Evolutionary conservation across 345 rosid genomes (phyloP).

Genomic region (Camelina laxa): DNA sequence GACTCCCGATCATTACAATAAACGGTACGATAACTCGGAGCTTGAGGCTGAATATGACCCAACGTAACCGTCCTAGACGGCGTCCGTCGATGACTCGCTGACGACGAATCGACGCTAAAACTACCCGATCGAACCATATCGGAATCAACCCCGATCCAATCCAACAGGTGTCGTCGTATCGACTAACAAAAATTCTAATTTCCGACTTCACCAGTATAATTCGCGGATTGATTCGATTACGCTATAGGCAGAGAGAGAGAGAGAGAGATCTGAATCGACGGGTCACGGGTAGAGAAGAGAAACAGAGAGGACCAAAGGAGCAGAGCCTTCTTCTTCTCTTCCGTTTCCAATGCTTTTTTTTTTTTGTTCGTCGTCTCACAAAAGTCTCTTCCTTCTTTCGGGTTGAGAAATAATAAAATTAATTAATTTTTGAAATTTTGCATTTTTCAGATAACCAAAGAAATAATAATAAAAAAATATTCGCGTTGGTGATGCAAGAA

Average conservation of each 20-base stretch:
- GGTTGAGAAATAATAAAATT: constrained; percentile 15
- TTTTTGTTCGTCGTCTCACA: constrained; percentile 14
- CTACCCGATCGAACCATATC: constrained; percentile 63
- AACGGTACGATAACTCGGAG: constrained; percentile 90
- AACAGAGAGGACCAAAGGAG: constrained; percentile 40
- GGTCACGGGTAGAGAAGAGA: constrained; percentile 35
- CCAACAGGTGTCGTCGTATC: constrained; percentile 25
- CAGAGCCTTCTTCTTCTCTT: constrained; percentile 41
- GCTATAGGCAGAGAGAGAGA: constrained; percentile 6
- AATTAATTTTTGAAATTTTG: neutral
- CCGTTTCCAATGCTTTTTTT: constrained; percentile 37
- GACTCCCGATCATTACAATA: constrained; percentile 96
- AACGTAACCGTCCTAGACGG: constrained; percentile 77
- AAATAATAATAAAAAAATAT: neutral
- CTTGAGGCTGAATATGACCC: constrained; percentile 96
- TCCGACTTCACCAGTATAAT: constrained; percentile 17
- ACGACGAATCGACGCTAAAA: constrained; percentile 49
- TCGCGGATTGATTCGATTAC: constrained; percentile 13
- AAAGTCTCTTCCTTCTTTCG: constrained; percentile 32
- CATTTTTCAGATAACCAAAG: neutral
- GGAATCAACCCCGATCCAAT: constrained; percentile 36
- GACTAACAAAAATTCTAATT: constrained; percentile 8
- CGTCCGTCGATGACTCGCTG: constrained; percentile 49
- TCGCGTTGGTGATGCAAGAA: constrained; percentile 21
- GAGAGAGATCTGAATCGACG: constrained; percentile 41